These are phyloP conservation scores for Penicillium sp. DNA, from an alignment of 2,329 filamentous ascomycete species.

Conservation along the genomic window DNA sequence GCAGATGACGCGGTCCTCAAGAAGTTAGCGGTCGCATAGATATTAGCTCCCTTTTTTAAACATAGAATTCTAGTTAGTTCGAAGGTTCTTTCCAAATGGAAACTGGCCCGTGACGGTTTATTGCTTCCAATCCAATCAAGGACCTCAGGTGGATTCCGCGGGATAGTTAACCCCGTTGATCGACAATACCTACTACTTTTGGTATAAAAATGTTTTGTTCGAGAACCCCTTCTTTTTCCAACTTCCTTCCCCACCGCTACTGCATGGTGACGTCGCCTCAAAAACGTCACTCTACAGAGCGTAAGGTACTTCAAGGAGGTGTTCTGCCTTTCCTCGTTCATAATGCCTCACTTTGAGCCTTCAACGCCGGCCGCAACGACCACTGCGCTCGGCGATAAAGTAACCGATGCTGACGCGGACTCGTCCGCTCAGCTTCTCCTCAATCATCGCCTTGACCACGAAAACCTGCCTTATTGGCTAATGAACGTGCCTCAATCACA, in stretches of 20 bases:
- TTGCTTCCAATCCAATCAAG: background rate
- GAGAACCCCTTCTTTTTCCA: background rate
- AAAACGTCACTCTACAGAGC: background rate
- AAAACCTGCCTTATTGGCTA: slow-evolving; percentile 70
- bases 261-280: background rate
- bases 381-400: slow-evolving; percentile 24
- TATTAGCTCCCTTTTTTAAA: background rate
- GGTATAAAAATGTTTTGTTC: background rate
- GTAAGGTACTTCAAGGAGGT: background rate
- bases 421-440: slow-evolving; percentile 12
- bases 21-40: slow-evolving; percentile 39
- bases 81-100: background rate
- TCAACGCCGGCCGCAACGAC: slow-evolving; percentile 25
- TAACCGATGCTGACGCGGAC: slow-evolving; percentile 16
- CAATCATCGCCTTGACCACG: slow-evolving; percentile 8
- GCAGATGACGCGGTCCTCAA: slow-evolving; percentile 58
- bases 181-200: slow-evolving; percentile 1
- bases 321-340: background rate
- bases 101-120: background rate
- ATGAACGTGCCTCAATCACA: slow-evolving; percentile 68
- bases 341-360: slow-evolving; percentile 10
- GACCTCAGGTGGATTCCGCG: slow-evolving; percentile 1
- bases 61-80: background rate
- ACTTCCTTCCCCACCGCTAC: background rate
- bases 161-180: background rate